These are phyloP conservation scores for Talaromyces thailandensis DNA, from an alignment of 495 filamentous ascomycete genomes.

Conservation along the genomic window DNA sequence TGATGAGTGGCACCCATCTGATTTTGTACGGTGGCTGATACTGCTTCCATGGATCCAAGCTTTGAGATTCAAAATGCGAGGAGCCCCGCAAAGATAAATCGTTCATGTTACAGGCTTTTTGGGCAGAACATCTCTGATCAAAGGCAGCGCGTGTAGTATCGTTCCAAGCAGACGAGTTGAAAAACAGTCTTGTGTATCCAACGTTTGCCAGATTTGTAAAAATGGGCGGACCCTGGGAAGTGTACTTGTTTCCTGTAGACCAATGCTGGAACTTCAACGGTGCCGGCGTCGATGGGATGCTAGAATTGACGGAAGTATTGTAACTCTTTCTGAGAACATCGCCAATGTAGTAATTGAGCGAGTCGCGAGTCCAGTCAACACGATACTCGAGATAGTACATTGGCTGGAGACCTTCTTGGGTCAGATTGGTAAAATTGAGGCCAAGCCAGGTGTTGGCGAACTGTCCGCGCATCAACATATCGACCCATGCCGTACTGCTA, in stretches of 20 bases:
- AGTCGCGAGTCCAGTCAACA: constrained; percentile 28
- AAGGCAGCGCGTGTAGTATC: constrained; percentile 14
- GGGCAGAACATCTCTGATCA: constrained; percentile 13
- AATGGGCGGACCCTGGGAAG: constrained; percentile 23
- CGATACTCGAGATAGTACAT: constrained; percentile 28
- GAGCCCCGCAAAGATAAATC: constrained; percentile 24
- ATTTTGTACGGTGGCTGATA: constrained; percentile 2
- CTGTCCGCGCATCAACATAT: constrained; percentile 22
- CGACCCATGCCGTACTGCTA: constrained; percentile 18
- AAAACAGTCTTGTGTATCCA: constrained; percentile 29
- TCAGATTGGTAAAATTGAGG: constrained; percentile 20
- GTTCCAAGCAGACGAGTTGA: constrained; percentile 28
- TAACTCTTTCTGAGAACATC: constrained; percentile 7
- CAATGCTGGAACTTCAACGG: constrained; percentile 29
- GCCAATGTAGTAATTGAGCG: constrained; percentile 21
- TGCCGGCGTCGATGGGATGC: constrained; percentile 18
- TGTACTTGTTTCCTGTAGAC: constrained; percentile 25
- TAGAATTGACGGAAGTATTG: constrained; percentile 12
- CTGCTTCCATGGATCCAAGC: constrained; percentile 13
- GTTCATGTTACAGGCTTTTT: constrained; percentile 21
- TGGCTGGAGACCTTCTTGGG: constrained; percentile 9
- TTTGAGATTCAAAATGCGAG: constrained; percentile 12
- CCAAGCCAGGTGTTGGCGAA: constrained; percentile 16
- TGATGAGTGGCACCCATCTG: constrained; percentile 4
- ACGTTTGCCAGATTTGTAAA: constrained; percentile 19